A percentile compares a stretch with the other conserved stretches of the same genome.
Conservation (phyloP, 805 yeast genomes). For the Brettanomyces naardenensis region DNA sequence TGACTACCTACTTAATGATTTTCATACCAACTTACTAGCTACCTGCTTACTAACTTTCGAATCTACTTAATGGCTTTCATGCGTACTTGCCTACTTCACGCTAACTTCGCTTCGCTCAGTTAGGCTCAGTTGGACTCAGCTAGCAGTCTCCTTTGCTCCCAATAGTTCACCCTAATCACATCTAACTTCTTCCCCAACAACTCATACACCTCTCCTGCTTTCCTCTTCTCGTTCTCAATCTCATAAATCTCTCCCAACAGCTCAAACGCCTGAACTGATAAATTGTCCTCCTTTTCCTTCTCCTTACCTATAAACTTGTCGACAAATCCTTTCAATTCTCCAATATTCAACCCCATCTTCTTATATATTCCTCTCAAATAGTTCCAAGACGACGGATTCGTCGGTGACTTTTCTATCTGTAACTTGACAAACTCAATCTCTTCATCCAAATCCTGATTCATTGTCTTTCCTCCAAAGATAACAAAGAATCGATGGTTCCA, state of each 20-base stretch:
- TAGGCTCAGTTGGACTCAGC: too few species aligned
- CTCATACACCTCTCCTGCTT: constrained; percentile 39
- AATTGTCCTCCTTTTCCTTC: constrained; percentile 8
- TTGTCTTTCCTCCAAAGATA: constrained; percentile 22
- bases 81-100: too few species aligned
- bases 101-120: too few species aligned
- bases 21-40: too few species aligned
- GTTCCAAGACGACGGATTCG: constrained; percentile 82
- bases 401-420: constrained; percentile 56
- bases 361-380: constrained; percentile 57
- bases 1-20: too few species aligned
- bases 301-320: constrained; percentile 28
- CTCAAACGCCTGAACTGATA: constrained; percentile 60
- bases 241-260: constrained; percentile 44
- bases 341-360: constrained; percentile 20
- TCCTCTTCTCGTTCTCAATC: constrained; percentile 19
- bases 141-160: too few species aligned
- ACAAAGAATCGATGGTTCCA: constrained; percentile 83
- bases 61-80: too few species aligned
- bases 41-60: too few species aligned
- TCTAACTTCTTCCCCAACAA: constrained; percentile 36
- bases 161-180: constrained; percentile 24
- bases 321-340: constrained; percentile 39
- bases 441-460: constrained; percentile 9
- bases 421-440: constrained; percentile 50